Conservation (phyloP, 2,329 filamentous ascomycete species). For the Trichoderma arundinaceum region DNA sequence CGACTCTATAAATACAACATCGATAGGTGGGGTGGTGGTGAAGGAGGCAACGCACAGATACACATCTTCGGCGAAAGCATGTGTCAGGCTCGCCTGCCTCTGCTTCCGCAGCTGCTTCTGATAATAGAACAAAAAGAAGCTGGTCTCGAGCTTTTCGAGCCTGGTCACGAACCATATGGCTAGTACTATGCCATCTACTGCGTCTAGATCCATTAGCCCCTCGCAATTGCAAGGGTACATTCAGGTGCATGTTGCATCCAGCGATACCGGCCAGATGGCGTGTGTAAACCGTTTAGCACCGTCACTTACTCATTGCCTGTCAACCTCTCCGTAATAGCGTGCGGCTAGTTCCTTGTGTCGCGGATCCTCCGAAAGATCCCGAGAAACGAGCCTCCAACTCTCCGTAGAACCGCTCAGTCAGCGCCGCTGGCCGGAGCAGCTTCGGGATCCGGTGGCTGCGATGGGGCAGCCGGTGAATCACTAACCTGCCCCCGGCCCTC, state of each 20-base stretch:
- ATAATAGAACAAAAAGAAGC: too few relatives aligned
- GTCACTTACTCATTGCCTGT: neutral
- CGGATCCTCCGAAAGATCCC: constrained; percentile 20
- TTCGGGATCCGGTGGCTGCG: constrained; percentile 26
- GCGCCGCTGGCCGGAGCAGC: constrained; percentile 25
- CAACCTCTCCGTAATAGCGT: constrained; percentile 3
- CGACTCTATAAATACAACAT: neutral
- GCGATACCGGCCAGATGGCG: constrained; percentile 20
- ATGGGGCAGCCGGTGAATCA: constrained; percentile 11
- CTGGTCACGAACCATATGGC: neutral
- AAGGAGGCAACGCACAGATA: too few relatives aligned
- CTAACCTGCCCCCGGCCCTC: neutral
- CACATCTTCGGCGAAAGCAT: too few relatives aligned
- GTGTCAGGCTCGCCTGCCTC: too few relatives aligned
- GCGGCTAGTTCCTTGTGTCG: neutral
- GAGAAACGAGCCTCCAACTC: constrained; percentile 10
- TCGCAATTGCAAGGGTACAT: too few relatives aligned
- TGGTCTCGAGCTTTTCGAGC: too few relatives aligned
- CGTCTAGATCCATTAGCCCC: neutral
- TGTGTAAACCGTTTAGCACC: neutral
- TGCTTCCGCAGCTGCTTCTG: too few relatives aligned
- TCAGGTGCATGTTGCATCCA: neutral
- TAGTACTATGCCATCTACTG: neutral
- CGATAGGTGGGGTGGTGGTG: too few relatives aligned
- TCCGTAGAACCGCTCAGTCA: constrained; percentile 20